These are phyloP conservation scores for Phytophthora palmivora DNA, from an alignment of 352 stramenopile genomes.

Conservation along the genomic window DNA sequence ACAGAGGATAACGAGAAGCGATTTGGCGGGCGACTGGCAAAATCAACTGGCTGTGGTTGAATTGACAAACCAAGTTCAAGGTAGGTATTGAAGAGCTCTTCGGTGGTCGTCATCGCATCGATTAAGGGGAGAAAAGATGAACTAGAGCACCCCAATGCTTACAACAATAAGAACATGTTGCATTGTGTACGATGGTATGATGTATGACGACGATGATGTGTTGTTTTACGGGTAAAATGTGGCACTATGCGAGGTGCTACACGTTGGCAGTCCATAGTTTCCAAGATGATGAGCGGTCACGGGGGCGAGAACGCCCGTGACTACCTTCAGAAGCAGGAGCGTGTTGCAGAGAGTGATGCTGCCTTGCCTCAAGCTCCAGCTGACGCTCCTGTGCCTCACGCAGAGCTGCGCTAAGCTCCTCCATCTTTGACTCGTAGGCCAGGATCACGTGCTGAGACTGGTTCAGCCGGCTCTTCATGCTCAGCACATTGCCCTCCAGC, in stretches of 20 bases:
- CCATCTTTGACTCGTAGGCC: constrained; percentile 77
- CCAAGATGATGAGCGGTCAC: constrained; percentile 42
- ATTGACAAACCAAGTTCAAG: constrained; percentile 17
- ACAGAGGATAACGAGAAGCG: constrained; percentile 3
- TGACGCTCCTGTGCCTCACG: constrained; percentile 55
- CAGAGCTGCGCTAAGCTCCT: constrained; percentile 69
- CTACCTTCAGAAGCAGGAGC: constrained; percentile 6
- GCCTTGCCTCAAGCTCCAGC: constrained; percentile 33
- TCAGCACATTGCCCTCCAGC: constrained; percentile 69
- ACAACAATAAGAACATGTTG: too few relatives aligned
- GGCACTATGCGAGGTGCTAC: constrained; percentile 10
- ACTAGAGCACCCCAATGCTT: too few relatives aligned
- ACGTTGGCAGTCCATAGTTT: constrained; percentile 49
- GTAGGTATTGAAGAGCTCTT: constrained; percentile 1
- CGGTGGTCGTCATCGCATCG: constrained; percentile 26
- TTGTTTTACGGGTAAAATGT: constrained; percentile 21
- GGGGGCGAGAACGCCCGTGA: constrained; percentile 13
- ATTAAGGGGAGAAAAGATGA: background rate
- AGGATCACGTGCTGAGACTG: constrained; percentile 73
- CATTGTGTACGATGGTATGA: background rate
- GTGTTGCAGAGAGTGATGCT: constrained; percentile 23
- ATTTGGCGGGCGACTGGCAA: constrained; percentile 28
- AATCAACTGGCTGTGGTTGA: constrained; percentile 14
- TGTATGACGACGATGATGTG: constrained; percentile 3
- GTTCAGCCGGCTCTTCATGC: constrained; percentile 68